Percentiles rank a stretch among this genome's conserved stretches.
Conservation (phyloP, 345 rosid species). For the Citrus reticulata region DNA sequence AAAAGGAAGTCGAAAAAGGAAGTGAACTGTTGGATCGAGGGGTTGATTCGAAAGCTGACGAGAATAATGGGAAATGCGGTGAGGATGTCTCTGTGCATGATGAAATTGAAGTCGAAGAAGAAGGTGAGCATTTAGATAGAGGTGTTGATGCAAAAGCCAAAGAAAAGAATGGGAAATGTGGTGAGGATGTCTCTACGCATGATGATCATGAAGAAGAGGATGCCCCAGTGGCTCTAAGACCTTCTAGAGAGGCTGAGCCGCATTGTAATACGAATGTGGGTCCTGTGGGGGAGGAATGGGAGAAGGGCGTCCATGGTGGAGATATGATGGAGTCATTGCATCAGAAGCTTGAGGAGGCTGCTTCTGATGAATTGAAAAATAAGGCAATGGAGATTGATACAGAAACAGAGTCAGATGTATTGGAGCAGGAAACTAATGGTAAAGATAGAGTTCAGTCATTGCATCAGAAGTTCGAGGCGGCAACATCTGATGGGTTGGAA, state of each 20-base stretch:
- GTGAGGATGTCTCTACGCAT: not conserved
- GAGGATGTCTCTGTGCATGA: not conserved
- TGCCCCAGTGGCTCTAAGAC: not conserved
- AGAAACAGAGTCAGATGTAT: not conserved
- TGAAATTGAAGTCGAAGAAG: conserved; percentile 1
- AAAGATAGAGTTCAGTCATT: not conserved
- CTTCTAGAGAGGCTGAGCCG: not conserved
- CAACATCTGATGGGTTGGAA: conserved; percentile 8
- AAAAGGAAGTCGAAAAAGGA: not conserved
- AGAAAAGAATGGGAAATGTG: not conserved
- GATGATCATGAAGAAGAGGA: not conserved
- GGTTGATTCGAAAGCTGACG: not conserved
- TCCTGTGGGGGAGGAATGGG: conserved; percentile 1
- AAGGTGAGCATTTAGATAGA: conserved; percentile 5
- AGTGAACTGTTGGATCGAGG: not conserved
- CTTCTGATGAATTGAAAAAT: conserved; percentile 5
- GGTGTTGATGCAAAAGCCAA: not conserved
- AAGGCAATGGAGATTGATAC: conserved; percentile 21
- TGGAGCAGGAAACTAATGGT: conserved; percentile 2
- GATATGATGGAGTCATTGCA: not conserved
- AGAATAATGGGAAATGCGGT: not conserved
- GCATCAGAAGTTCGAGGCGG: not conserved
- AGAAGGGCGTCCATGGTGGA: not conserved
- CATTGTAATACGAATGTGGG: not conserved
- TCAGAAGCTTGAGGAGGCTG: conserved; percentile 4